Percentiles rank a stretch among this genome's conserved stretches.
These are phyloP conservation scores for Aspergillus aculeatus DNA, from an alignment of 2,329 filamentous ascomycete species.

Conservation along the genomic window DNA sequence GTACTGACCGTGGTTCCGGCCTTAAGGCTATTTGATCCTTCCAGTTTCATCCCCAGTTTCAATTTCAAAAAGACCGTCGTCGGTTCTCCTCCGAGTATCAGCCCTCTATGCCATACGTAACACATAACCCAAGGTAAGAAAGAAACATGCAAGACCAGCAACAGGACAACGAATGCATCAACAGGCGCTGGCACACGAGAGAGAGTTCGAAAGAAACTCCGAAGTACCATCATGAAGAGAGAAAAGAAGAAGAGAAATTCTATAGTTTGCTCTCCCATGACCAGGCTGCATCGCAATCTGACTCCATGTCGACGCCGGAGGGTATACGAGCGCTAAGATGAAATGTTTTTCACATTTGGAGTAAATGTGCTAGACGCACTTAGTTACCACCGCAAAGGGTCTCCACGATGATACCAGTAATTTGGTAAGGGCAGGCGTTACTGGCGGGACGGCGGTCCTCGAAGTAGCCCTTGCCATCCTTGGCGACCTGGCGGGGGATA, in stretches of 20 bases:
- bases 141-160: conserved; percentile 27
- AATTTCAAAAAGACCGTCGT: conserved; percentile 17
- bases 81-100: conserved; percentile 18
- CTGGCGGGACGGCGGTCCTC: conserved; percentile 81
- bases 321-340: conserved; percentile 42
- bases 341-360: conserved; percentile 27
- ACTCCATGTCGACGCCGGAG: conserved; percentile 40
- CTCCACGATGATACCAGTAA: conserved; percentile 76
- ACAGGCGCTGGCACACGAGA: conserved; percentile 22
- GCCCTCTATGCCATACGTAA: conserved; percentile 29
- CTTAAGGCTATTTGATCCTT: conserved; percentile 4
- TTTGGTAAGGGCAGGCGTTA: conserved; percentile 85
- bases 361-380: conserved; percentile 19
- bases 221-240: conserved; percentile 21
- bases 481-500: conserved; percentile 79
- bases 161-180: conserved; percentile 23
- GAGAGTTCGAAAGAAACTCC: conserved; percentile 14
- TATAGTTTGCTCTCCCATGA: conserved; percentile 31
- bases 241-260: conserved; percentile 21
- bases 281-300: conserved; percentile 37
- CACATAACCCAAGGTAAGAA: conserved; percentile 27
- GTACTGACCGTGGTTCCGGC: neutral
- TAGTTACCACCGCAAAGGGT: conserved; percentile 52
- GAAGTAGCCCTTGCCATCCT: conserved; percentile 93
- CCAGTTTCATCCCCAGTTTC: conserved; percentile 2